These are phyloP conservation scores for Maudiozyma pseudohumilis DNA, from an alignment of 805 yeast species.

Conservation along the genomic window DNA sequence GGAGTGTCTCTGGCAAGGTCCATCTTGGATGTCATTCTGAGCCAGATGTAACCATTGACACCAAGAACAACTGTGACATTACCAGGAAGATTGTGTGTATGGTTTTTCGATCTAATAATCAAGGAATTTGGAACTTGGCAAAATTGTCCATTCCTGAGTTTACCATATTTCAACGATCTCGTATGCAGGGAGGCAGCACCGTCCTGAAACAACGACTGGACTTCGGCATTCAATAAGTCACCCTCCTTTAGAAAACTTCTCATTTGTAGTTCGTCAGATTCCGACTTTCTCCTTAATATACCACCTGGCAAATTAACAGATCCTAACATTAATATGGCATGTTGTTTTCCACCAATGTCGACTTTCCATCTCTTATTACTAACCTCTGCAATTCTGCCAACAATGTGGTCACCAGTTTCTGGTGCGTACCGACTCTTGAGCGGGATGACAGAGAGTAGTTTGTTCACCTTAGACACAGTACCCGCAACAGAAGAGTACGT, in stretches of 20 bases:
- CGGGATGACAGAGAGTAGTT: slow-evolving; percentile 76
- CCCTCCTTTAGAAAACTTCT: slow-evolving; percentile 90
- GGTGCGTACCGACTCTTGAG: slow-evolving; percentile 82
- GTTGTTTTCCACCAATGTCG: slow-evolving; percentile 90
- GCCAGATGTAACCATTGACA: slow-evolving; percentile 91
- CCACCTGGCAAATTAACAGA: slow-evolving; percentile 98
- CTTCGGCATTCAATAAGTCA: slow-evolving; percentile 90
- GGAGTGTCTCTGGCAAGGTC: slow-evolving; percentile 25
- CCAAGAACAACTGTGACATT: slow-evolving; percentile 84
- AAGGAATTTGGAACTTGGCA: slow-evolving; percentile 73
- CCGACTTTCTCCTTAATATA: slow-evolving; percentile 83
- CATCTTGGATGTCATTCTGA: slow-evolving; percentile 51
- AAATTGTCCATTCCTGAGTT: slow-evolving; percentile 82
- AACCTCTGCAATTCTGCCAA: slow-evolving; percentile 90
- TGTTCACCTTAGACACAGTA: slow-evolving; percentile 72
- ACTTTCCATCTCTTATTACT: slow-evolving; percentile 94
- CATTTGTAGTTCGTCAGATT: slow-evolving; percentile 95
- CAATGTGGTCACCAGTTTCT: slow-evolving; percentile 92
- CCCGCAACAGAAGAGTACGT: slow-evolving; percentile 94
- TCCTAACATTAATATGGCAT: slow-evolving; percentile 86
- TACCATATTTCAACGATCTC: slow-evolving; percentile 90
- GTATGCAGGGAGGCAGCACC: slow-evolving; percentile 94
- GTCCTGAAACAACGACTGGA: slow-evolving; percentile 77
- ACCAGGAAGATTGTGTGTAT: slow-evolving; percentile 87
- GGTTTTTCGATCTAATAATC: slow-evolving; percentile 77